These are phyloP conservation scores for Glebionis coronaria DNA, from an alignment of 129 eudicot genomes.

Conservation along the genomic window DNA sequence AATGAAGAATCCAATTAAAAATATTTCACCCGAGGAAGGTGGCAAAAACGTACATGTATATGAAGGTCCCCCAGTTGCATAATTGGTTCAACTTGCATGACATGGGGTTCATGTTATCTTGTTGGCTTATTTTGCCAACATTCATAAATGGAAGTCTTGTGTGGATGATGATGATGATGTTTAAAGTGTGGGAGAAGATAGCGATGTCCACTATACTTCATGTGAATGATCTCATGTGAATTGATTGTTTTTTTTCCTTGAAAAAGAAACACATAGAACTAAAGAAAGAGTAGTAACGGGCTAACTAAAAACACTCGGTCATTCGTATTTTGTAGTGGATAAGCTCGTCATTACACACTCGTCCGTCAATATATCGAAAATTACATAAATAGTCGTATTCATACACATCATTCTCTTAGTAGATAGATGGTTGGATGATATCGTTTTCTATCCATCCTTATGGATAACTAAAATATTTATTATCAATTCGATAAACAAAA, in stretches of 20 bases:
- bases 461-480: slow-evolving; percentile 2
- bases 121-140: slow-evolving; percentile 28
- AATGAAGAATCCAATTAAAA: neutral
- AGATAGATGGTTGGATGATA: slow-evolving; percentile 20
- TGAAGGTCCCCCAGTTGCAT: slow-evolving; percentile 24
- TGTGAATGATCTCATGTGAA: slow-evolving; percentile 36
- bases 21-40: slow-evolving; percentile 22
- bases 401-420: slow-evolving; percentile 20
- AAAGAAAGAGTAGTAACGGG: slow-evolving; percentile 21
- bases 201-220: slow-evolving; percentile 29
- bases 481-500: slow-evolving; percentile 1
- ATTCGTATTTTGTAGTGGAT: slow-evolving; percentile 32
- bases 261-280: slow-evolving; percentile 2
- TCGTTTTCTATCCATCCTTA: slow-evolving; percentile 17
- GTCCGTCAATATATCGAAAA: slow-evolving; percentile 16
- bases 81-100: slow-evolving; percentile 35
- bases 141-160: slow-evolving; percentile 32
- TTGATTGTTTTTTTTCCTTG: slow-evolving; percentile 26
- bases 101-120: slow-evolving; percentile 33
- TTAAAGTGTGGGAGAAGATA: slow-evolving; percentile 19
- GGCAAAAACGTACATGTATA: slow-evolving; percentile 8
- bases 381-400: slow-evolving; percentile 31
- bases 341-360: slow-evolving; percentile 32
- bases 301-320: slow-evolving; percentile 17
- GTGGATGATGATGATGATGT: slow-evolving; percentile 14